Percentiles rank a stretch among this genome's conserved stretches.
phyloP scores from a whole-genome alignment of 1,284 basidiomycete species.

The Cutaneotrichosporon dermatis region DNA sequence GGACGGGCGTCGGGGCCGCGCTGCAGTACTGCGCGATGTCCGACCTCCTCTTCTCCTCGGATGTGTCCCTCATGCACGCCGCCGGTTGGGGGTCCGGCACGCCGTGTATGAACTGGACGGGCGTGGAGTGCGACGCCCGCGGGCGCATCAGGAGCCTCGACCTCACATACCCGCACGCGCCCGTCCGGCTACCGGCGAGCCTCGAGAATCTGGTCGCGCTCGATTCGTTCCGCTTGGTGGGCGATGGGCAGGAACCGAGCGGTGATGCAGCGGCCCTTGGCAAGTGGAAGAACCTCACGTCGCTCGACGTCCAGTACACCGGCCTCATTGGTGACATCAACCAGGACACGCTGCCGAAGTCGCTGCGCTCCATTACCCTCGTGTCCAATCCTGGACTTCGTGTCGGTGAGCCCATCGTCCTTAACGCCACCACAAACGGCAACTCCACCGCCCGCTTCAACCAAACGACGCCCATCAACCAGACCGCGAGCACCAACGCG shows the following conservation, averaged over 20 bases:
- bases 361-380: not conserved
- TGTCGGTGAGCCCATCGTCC: too few species aligned
- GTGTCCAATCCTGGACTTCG: not conserved
- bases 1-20: slow-evolving; percentile 39
- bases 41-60: slow-evolving; percentile 22
- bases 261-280: slow-evolving; percentile 11
- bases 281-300: slow-evolving; percentile 17
- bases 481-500: too few species aligned
- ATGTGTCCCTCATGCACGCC: not conserved
- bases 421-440: too few species aligned
- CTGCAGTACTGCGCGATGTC: slow-evolving; percentile 48
- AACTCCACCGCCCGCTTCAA: too few species aligned
- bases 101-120: slow-evolving; percentile 40
- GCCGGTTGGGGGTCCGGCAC: slow-evolving; percentile 33
- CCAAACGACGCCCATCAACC: too few species aligned
- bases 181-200: slow-evolving; percentile 25
- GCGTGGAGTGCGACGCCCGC: slow-evolving; percentile 39
- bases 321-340: not conserved
- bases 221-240: slow-evolving; percentile 26
- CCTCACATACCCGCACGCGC: slow-evolving; percentile 39
- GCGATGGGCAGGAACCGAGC: slow-evolving; percentile 34
- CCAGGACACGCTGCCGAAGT: not conserved
- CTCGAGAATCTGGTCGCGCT: slow-evolving; percentile 39
- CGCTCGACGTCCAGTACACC: slow-evolving; percentile 3
- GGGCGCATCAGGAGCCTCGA: slow-evolving; percentile 34